Base-by-base conservation (phyloP, 371 early-diverging fungal genomes). In the Mortierella sp. region DNA sequence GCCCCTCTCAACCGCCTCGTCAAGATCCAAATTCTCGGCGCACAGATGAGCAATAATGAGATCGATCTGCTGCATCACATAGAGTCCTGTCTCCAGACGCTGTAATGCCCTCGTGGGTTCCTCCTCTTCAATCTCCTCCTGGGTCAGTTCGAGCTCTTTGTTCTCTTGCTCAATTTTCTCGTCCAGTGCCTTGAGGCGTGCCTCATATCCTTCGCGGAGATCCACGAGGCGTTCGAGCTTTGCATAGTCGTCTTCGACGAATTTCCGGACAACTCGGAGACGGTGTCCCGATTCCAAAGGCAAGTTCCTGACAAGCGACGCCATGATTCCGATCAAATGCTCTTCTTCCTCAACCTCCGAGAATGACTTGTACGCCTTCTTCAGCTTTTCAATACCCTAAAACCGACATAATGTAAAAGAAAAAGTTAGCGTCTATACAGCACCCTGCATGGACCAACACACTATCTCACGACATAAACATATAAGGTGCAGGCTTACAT, bases 321-420 rank as follows among this genome's bases (percentile, higher is more conserved):
- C 89, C 56, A 98, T 90, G 70, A 97, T 96, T 58, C 96, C 95
- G 21, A 96, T 89, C 7, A 95, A 90, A 82, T 97, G 97, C 75
- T 97, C 97, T 85, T 96, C 95, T 78, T 96, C 97, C 81, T 96
- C 97, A 0, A 91, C 81, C 75, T 96, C 95, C 0, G 91, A 89
- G 70, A 93, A 90, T 21, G 91, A 88, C 72, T 92, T 92, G 83
- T 94, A 93, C 0, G 92, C 88, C 79, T 93, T 95, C 68, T 92
- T 91, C 71, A 96, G 89, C 51, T 93, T 92, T 75, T 93, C 95
- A 70, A 90, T 82, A 0, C 97, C 97, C 91, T 95, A 91, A 1
- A 63, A 32, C 5, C 14, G 14, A 29, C 16, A 29, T 27, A n/a
- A 29, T 29, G 29, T 27, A 56, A n/a, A 21, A 56, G n/a, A 27